Conservation (phyloP, 2,329 filamentous ascomycete species). For the Colletotrichum lindemuthianum region DNA sequence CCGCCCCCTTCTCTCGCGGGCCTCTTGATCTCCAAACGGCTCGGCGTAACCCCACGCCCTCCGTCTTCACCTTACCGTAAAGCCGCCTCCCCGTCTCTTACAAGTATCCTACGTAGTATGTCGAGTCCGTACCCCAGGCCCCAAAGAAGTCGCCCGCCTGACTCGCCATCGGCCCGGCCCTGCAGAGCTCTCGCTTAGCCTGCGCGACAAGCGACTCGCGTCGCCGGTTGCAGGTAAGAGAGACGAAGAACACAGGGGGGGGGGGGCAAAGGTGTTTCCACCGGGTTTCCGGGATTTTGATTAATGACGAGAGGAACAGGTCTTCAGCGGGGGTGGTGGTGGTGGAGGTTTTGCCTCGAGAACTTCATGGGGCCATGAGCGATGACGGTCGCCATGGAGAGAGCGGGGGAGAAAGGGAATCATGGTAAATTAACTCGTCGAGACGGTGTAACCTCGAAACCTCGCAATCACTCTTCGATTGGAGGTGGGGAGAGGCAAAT, state of each 20-base stretch:
- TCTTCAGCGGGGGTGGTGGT: constrained; percentile 22
- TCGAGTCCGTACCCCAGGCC: neutral
- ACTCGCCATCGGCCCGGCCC: constrained; percentile 19
- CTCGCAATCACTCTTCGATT: constrained; percentile 25
- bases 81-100: too few relatives aligned
- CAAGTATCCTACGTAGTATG: neutral
- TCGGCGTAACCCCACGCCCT: neutral
- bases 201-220: constrained; percentile 11
- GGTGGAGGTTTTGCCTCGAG: neutral
- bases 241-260: neutral
- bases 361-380: too few relatives aligned
- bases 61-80: too few relatives aligned
- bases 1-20: neutral
- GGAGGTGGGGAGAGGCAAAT: constrained; percentile 14
- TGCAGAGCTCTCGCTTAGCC: neutral
- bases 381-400: neutral
- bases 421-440: constrained; percentile 14
- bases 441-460: constrained; percentile 23
- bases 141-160: constrained; percentile 23
- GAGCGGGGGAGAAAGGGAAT: neutral
- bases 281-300: constrained; percentile 29
- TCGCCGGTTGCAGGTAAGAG: neutral
- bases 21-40: constrained; percentile 2
- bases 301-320: constrained; percentile 15
- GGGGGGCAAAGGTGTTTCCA: neutral